These are phyloP conservation scores for Aspergillus baeticus DNA, from an alignment of 495 filamentous ascomycete genomes.

Conservation along the genomic window DNA sequence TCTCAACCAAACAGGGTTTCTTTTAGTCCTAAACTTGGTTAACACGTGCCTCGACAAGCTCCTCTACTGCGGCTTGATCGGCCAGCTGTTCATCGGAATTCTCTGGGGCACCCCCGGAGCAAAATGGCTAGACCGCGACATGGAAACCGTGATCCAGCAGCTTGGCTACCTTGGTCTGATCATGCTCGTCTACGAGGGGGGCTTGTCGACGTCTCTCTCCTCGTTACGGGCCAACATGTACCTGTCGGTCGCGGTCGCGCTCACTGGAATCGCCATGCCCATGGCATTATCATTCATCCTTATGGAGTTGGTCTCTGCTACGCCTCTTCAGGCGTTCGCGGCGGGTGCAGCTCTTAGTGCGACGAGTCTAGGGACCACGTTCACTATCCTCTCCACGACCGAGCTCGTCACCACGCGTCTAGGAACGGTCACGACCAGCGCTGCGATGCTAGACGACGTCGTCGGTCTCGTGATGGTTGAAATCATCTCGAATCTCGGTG, in stretches of 20 bases:
- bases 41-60: conserved; percentile 58
- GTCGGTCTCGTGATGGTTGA: conserved; percentile 79
- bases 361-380: conserved; percentile 77
- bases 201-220: conserved; percentile 61
- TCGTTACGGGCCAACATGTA: conserved; percentile 58
- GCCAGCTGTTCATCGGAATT: conserved; percentile 71
- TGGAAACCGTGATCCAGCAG: conserved; percentile 59
- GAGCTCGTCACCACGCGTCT: conserved; percentile 58
- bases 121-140: conserved; percentile 47
- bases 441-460: conserved; percentile 84
- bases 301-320: conserved; percentile 36
- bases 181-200: conserved; percentile 72
- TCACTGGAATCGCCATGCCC: conserved; percentile 62
- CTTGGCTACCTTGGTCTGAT: conserved; percentile 78
- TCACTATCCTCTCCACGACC: conserved; percentile 63
- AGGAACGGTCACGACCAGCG: conserved; percentile 66
- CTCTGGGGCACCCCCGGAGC: conserved; percentile 64
- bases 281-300: conserved; percentile 69
- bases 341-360: conserved; percentile 75
- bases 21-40: conserved; percentile 62
- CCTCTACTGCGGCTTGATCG: conserved; percentile 70
- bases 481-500: conserved; percentile 54
- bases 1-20: conserved; percentile 61
- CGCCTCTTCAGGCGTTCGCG: conserved; percentile 64
- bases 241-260: conserved; percentile 59